Evolutionary conservation across 2,329 filamentous ascomycete genomes (phyloP).

Genomic region (Periconia sp.): DNA sequence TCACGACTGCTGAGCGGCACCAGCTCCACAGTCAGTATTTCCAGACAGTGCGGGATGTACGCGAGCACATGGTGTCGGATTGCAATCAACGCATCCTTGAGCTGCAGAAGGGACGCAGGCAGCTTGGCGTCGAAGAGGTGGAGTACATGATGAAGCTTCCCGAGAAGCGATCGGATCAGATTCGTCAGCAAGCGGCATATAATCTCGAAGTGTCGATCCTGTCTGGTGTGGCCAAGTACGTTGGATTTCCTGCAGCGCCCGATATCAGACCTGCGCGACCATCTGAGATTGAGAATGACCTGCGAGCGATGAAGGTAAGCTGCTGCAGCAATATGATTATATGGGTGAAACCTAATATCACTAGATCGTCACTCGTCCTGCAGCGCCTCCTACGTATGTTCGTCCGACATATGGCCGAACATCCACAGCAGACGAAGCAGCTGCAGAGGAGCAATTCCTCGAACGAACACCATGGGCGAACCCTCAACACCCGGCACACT

Average conservation of each 20-base stretch:
- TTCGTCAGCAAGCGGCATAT: slow-evolving; percentile 86
- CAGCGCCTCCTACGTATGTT: slow-evolving; percentile 32
- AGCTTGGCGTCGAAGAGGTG: slow-evolving; percentile 76
- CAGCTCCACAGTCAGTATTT: slow-evolving; percentile 91
- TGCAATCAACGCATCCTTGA: slow-evolving; percentile 92
- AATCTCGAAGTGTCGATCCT: slow-evolving; percentile 94
- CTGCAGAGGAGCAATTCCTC: slow-evolving; percentile 84
- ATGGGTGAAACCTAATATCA: slow-evolving; percentile 1
- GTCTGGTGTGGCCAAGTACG: slow-evolving; percentile 89
- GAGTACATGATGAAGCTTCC: slow-evolving; percentile 86
- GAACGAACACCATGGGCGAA: slow-evolving; percentile 94
- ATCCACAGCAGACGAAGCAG: slow-evolving; percentile 56
- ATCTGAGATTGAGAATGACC: slow-evolving; percentile 81
- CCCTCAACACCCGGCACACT: slow-evolving; percentile 64
- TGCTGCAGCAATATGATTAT: neutral
- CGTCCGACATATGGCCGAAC: slow-evolving; percentile 40
- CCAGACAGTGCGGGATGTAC: slow-evolving; percentile 81
- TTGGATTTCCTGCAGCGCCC: slow-evolving; percentile 95
- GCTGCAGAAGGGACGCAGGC: slow-evolving; percentile 86
- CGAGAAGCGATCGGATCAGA: slow-evolving; percentile 74
- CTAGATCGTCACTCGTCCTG: slow-evolving; percentile 42
- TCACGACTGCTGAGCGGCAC: slow-evolving; percentile 79
- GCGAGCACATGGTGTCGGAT: slow-evolving; percentile 78
- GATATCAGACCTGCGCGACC: slow-evolving; percentile 74
- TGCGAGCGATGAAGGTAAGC: slow-evolving; percentile 87